phyloP scores from a whole-genome alignment of 805 yeast species.

The Ogataea trehalophila region DNA sequence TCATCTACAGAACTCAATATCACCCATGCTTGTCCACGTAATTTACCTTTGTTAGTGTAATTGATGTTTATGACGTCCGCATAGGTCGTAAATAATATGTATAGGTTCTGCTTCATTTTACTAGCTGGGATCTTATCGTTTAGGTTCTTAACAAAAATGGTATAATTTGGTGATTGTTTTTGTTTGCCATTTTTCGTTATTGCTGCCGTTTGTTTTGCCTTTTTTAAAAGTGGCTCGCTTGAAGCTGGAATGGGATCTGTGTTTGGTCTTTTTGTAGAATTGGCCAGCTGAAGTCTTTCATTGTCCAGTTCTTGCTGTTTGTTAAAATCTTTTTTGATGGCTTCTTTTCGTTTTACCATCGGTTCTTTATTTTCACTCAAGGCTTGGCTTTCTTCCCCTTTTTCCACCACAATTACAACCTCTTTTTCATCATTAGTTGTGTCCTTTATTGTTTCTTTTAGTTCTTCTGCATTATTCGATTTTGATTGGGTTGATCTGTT shows the following conservation, averaged over 20 bases:
- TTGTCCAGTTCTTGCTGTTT: neutral
- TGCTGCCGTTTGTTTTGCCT: neutral
- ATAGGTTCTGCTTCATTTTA: slow-evolving; percentile 48
- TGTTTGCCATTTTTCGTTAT: neutral
- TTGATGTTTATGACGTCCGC: slow-evolving; percentile 59
- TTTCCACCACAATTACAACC: too few species aligned
- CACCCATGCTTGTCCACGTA: slow-evolving; percentile 68
- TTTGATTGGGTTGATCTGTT: too few species aligned
- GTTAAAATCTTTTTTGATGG: too few species aligned
- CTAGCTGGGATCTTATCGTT: slow-evolving; percentile 48
- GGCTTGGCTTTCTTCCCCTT: too few species aligned
- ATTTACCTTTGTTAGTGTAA: slow-evolving; percentile 36
- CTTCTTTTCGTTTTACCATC: neutral
- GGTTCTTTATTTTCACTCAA: neutral
- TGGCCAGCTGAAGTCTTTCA: too few species aligned
- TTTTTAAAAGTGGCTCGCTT: neutral
- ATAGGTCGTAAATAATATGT: slow-evolving; percentile 53
- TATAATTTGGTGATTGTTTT: slow-evolving; percentile 25
- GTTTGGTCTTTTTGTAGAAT: too few species aligned
- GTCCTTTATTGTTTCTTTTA: neutral
- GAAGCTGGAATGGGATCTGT: too few species aligned
- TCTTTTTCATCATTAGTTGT: neutral
- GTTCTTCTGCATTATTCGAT: too few species aligned
- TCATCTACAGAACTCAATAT: slow-evolving; percentile 43
- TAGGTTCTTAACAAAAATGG: slow-evolving; percentile 56